Evolutionary conservation across 2,329 filamentous ascomycete species (phyloP).

Genomic region (Colletotrichum magnum): DNA sequence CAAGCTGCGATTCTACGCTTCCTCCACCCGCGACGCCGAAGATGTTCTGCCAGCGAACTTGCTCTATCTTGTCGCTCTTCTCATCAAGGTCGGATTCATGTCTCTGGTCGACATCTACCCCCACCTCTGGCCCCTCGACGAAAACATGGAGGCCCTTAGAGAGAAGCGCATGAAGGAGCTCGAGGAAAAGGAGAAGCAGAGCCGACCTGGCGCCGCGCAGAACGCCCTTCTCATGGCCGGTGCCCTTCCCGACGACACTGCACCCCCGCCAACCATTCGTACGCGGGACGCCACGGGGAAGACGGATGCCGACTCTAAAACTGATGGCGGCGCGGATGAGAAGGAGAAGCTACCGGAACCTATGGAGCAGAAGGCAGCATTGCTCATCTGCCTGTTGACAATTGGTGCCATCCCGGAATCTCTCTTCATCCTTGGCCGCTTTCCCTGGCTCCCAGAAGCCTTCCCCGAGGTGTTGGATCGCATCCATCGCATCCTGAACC

Average conservation of each 20-base stretch:
- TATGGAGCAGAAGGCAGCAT: constrained; percentile 86
- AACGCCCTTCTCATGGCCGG: constrained; percentile 93
- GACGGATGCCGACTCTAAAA: constrained; percentile 66
- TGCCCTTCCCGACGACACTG: constrained; percentile 86
- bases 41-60: constrained; percentile 92
- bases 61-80: constrained; percentile 89
- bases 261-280: constrained; percentile 59
- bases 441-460: constrained; percentile 91
- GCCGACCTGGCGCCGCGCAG: constrained; percentile 77
- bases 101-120: constrained; percentile 92
- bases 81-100: constrained; percentile 98
- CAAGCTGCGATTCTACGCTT: constrained; percentile 96
- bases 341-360: constrained; percentile 76
- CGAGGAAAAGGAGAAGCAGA: constrained; percentile 81
- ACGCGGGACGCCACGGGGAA: constrained; percentile 68
- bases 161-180: constrained; percentile 81
- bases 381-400: constrained; percentile 87
- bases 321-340: constrained; percentile 61
- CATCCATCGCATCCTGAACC: constrained; percentile 87
- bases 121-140: constrained; percentile 89
- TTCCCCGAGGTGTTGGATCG: constrained; percentile 85
- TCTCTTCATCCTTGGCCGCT: constrained; percentile 90
- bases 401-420: constrained; percentile 95
- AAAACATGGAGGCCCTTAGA: constrained; percentile 83
- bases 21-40: constrained; percentile 78